Conservation (phyloP, 2,329 filamentous ascomycete genomes). For the Stagonosporopsis rhizophila region DNA sequence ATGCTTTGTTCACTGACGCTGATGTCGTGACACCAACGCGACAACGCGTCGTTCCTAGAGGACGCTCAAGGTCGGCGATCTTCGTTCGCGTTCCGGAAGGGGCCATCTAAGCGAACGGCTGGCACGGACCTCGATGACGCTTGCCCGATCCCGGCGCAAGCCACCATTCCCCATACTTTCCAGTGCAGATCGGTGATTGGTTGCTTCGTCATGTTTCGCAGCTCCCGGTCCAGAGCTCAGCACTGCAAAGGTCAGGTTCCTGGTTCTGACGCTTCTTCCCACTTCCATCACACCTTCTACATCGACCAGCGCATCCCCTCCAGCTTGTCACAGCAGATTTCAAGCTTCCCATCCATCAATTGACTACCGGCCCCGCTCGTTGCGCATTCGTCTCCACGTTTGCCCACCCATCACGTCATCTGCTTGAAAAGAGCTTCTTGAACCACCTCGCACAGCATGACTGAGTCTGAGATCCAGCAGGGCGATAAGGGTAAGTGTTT, state of each 20-base stretch:
- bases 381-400: conserved; percentile 30
- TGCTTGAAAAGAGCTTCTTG: conserved; percentile 22
- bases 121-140: conserved; percentile 42
- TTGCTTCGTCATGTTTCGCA: conserved; percentile 38
- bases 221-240: conserved; percentile 42
- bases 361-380: conserved; percentile 24
- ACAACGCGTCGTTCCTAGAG: conserved; percentile 5
- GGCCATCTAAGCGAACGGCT: conserved; percentile 23
- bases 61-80: conserved; percentile 13
- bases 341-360: conserved; percentile 35
- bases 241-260: conserved; percentile 26
- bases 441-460: conserved; percentile 37
- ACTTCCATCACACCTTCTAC: conserved; percentile 30
- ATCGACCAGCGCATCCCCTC: conserved; percentile 33
- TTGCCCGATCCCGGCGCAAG: conserved; percentile 36
- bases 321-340: conserved; percentile 23
- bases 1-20: neutral
- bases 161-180: conserved; percentile 36
- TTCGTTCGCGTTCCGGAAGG: conserved; percentile 2
- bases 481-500: conserved; percentile 46
- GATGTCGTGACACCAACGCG: neutral
- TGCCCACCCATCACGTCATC: conserved; percentile 43
- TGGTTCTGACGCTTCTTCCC: conserved; percentile 27
- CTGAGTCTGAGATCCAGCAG: conserved; percentile 45
- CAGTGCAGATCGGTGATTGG: conserved; percentile 34